These are phyloP conservation scores for Mycena belliarum DNA, from an alignment of 768 basidiomycete genomes.

Conservation along the genomic window DNA sequence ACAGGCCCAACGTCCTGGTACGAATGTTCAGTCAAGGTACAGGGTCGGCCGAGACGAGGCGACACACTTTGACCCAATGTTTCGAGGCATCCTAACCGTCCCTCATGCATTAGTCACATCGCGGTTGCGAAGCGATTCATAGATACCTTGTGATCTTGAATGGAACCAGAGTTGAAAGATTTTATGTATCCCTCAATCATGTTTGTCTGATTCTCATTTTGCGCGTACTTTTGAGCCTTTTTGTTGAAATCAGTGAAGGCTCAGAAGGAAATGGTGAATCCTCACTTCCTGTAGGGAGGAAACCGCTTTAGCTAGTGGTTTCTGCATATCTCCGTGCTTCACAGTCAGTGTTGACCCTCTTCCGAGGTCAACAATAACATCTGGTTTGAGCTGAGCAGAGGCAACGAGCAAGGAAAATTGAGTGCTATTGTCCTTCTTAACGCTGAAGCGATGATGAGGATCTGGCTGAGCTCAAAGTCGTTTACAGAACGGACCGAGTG, in stretches of 20 bases:
- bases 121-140: background rate
- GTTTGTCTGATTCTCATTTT: slow-evolving; percentile 67
- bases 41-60: no score
- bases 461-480: background rate
- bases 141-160: slow-evolving; percentile 64
- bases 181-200: slow-evolving; percentile 81
- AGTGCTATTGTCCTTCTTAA: slow-evolving; percentile 63
- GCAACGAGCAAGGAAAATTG: slow-evolving; percentile 77
- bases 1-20: slow-evolving; percentile 85
- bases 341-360: slow-evolving; percentile 55
- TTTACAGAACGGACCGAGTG: slow-evolving; percentile 62
- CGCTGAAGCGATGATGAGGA: slow-evolving; percentile 39
- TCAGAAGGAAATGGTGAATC: background rate
- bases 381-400: slow-evolving; percentile 53
- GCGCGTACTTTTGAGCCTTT: slow-evolving; percentile 73
- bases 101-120: background rate
- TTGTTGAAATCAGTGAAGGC: background rate
- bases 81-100: slow-evolving; percentile 53
- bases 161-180: slow-evolving; percentile 82
- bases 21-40: slow-evolving; percentile 72
- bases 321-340: slow-evolving; percentile 76
- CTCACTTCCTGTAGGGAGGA: slow-evolving; percentile 60
- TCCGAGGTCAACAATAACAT: slow-evolving; percentile 42
- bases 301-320: slow-evolving; percentile 53
- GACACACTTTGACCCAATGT: slow-evolving; percentile 82